Conservation (phyloP, 2,329 filamentous ascomycete species). For the Aspergillus tubingensis region DNA sequence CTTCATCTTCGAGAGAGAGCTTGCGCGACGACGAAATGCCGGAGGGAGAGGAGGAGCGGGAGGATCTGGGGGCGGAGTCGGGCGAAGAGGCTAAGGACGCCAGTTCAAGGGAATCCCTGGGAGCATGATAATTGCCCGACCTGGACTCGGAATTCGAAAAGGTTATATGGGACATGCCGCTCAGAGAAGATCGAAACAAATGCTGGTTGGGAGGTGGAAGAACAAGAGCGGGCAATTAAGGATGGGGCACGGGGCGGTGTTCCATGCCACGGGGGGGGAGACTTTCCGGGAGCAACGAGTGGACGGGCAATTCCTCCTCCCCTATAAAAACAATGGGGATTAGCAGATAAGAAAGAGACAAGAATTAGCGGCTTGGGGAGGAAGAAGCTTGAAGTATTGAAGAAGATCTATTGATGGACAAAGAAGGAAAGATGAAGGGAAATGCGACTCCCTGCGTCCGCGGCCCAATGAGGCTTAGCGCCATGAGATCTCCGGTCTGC, state of each 20-base stretch:
- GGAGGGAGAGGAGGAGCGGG: conserved; percentile 72
- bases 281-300: not conserved
- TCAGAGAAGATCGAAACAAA: not conserved
- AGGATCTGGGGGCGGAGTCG: conserved; percentile 63
- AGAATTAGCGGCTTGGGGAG: conserved; percentile 1
- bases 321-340: not conserved
- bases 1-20: conserved; percentile 83
- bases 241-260: conserved; percentile 6
- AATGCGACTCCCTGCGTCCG: not conserved
- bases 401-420: conserved; percentile 7
- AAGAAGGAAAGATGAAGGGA: not conserved
- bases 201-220: conserved; percentile 1
- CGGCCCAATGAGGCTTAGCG: conserved; percentile 18
- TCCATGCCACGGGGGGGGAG: conserved; percentile 15
- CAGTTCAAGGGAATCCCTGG: conserved; percentile 93
- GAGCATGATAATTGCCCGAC: conserved; percentile 38
- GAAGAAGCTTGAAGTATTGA: not conserved
- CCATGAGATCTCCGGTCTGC: conserved; percentile 5
- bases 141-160: conserved; percentile 32
- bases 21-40: conserved; percentile 90
- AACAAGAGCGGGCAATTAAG: conserved; percentile 10
- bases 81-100: conserved; percentile 86
- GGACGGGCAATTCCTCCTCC: not conserved
- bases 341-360: not conserved
- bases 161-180: conserved; percentile 36